A percentile compares a stretch with the other conserved stretches of the same genome.
These are phyloP conservation scores for Phalaenopsis aphrodite DNA, from an alignment of 106 monocot genomes.

Conservation along the genomic window DNA sequence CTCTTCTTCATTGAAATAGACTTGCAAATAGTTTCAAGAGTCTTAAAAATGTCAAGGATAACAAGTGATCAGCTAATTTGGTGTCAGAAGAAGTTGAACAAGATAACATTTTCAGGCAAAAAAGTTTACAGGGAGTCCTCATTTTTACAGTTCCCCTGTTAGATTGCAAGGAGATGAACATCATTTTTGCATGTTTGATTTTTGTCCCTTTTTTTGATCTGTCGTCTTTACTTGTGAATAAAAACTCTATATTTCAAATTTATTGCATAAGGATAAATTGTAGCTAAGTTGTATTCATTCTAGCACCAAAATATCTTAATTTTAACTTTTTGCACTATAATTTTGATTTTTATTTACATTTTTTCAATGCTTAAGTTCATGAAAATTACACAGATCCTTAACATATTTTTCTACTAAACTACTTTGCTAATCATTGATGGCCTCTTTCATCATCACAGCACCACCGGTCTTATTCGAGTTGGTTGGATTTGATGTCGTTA, in stretches of 20 bases:
- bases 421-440: too few species aligned
- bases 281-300: not conserved
- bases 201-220: not conserved
- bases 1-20: constrained; percentile 86
- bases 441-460: too few species aligned
- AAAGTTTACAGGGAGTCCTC: constrained; percentile 66
- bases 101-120: constrained; percentile 41
- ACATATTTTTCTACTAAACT: too few species aligned
- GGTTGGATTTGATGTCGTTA: too few species aligned
- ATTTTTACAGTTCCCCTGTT: constrained; percentile 80
- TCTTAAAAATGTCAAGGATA: constrained; percentile 55
- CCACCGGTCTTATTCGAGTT: too few species aligned
- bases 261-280: not conserved
- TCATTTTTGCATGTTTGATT: not conserved
- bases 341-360: too few species aligned
- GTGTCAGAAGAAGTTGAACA: constrained; percentile 70
- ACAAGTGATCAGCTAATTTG: constrained; percentile 79
- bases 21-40: constrained; percentile 67
- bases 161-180: not conserved
- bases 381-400: too few species aligned
- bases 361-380: too few species aligned
- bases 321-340: too few species aligned
- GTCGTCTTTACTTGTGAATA: not conserved
- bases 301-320: too few species aligned
- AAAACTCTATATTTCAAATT: not conserved